Percentiles rank a stretch among this genome's conserved stretches.
phyloP scores from a whole-genome alignment of 352 stramenopile genomes.

The Globisporangium radiosum region DNA sequence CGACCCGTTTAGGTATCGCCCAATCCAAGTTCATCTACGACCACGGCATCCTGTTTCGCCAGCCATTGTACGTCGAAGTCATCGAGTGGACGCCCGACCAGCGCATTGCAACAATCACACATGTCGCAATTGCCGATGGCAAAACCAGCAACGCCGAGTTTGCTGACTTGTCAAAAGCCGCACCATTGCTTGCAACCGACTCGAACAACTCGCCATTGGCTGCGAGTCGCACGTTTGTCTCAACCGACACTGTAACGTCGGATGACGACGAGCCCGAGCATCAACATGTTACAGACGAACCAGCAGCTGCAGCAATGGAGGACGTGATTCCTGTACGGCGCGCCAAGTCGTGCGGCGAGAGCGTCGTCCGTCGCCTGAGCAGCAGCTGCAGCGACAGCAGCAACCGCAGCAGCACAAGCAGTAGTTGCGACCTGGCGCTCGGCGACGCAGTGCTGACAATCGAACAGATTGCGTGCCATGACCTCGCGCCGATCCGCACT shows the following conservation, averaged over 20 bases:
- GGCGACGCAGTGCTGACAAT: conserved; percentile 25
- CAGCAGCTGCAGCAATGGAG: neutral
- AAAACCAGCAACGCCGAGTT: conserved; percentile 26
- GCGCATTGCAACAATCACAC: conserved; percentile 32
- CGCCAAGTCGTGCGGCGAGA: conserved; percentile 7
- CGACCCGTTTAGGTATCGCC: conserved; percentile 31
- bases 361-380: conserved; percentile 1
- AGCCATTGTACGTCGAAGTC: conserved; percentile 61
- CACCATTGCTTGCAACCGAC: conserved; percentile 10
- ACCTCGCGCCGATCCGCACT: conserved; percentile 40
- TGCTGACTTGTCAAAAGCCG: conserved; percentile 12
- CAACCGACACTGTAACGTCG: conserved; percentile 12
- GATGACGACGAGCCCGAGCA: conserved; percentile 22
- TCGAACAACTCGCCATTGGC: conserved; percentile 1
- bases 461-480: conserved; percentile 31
- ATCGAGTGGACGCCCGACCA: conserved; percentile 46
- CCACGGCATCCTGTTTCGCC: conserved; percentile 59
- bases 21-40: conserved; percentile 77
- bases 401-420: conserved; percentile 13
- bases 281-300: conserved; percentile 11
- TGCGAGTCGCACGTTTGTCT: conserved; percentile 14
- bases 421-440: conserved; percentile 1
- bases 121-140: conserved; percentile 32
- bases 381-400: conserved; percentile 11
- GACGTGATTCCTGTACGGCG: neutral